Evolutionary conservation across 257 asterid genomes (phyloP), one percentile per base, ranked within the genome.

Genomic region (Mitragyna speciosa): DNA sequence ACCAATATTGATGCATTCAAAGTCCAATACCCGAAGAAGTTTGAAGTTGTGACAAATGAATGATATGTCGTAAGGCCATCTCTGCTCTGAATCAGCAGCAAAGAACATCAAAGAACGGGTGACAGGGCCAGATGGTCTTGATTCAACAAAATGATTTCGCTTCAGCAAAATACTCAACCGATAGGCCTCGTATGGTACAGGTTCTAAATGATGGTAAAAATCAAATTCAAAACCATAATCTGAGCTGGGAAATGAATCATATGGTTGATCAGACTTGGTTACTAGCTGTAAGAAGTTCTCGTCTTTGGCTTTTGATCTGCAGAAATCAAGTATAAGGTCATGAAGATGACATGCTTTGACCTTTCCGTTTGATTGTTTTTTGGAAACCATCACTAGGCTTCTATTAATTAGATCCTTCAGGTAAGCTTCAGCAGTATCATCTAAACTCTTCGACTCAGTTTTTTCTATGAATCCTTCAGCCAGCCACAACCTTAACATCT

Each of bases 261-360:
- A 74, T 74, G 78, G 68, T 22, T 54, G 48, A 56, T 74, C 19
- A 59, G 11, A 1, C 69, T 24, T 74, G 36, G 36, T 74, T 11
- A 74, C 24, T 0, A 54, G 49, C 26, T 54, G 51, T 0, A 74
- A 74, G 69, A 74, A 74, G 52, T 74, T 54, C 11, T 36, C 68
- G 8, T 19, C 68, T 22, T 36, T 56, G 1, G 78, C 69, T 24
- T 74, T 74, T 3, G 68, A 74, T 7, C 3, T 66, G 17, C 78
- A 74, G 6, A 74, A 54, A 20, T 58, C 79, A 41, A 33, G 79
- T 6, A 36, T 58, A 9, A 75, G 79, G 59, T 59, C 79, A 58
- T 75, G 79, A 58, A 75, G 79, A 2, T 56, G 70, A 59, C 79
- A 75, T 11, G 79, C 7, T 59, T 75, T 75, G 26, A 58, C 70